Percentiles rank a stretch among this genome's conserved stretches.
Evolutionary conservation across 208 protist genomes (phyloP).

Genomic region (Tritrichomonas foetus): DNA sequence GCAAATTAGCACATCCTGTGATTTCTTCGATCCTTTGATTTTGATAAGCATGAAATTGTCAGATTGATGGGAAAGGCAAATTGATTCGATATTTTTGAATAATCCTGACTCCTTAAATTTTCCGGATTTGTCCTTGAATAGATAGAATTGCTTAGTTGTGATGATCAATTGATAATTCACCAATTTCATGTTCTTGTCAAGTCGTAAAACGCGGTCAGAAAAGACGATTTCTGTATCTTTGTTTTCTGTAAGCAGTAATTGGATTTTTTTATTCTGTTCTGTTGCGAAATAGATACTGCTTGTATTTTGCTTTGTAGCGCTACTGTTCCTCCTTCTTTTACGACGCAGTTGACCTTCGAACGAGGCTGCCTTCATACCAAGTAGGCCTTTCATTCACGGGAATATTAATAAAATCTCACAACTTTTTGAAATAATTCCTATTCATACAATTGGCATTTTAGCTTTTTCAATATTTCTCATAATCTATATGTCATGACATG

Average conservation of each 20-base stretch:
- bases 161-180: neutral
- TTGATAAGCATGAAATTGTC: slow-evolving; percentile 39
- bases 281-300: neutral
- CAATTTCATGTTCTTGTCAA: neutral
- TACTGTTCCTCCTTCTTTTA: slow-evolving; percentile 21
- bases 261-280: neutral
- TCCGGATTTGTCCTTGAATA: slow-evolving; percentile 24
- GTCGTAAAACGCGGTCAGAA: neutral
- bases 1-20: neutral
- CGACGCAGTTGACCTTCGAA: neutral
- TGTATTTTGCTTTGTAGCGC: neutral
- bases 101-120: neutral
- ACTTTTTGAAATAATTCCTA: no score
- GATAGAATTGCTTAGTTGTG: neutral
- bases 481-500: no score
- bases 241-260: no score
- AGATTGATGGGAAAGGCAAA: slow-evolving; percentile 16
- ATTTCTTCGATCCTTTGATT: neutral
- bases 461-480: no score
- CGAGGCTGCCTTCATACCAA: neutral
- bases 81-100: neutral
- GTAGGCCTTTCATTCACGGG: no score
- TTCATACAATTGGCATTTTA: no score
- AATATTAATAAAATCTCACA: no score
- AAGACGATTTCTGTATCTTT: neutral